phyloP scores from a whole-genome alignment of 805 yeast genomes.

The Starmerella etchellsii region DNA sequence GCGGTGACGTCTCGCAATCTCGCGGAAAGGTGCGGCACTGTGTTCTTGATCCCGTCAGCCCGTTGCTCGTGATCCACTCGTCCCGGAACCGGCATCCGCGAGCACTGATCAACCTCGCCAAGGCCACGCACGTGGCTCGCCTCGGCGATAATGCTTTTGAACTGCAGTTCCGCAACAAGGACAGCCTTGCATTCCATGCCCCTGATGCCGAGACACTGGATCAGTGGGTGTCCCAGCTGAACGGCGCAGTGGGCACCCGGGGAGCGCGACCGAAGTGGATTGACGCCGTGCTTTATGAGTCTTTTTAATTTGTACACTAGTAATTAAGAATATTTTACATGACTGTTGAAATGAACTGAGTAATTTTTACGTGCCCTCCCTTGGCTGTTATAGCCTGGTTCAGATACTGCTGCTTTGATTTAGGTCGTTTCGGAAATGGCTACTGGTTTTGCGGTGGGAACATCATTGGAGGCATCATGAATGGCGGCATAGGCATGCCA shows the following conservation, averaged over 20 bases:
- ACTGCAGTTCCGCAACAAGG: constrained; percentile 50
- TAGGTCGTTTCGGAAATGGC: not conserved
- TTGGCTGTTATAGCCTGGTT: too few relatives aligned
- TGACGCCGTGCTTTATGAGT: constrained; percentile 19
- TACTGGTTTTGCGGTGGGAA: constrained; percentile 2
- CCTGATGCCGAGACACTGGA: constrained; percentile 43
- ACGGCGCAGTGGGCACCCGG: constrained; percentile 1
- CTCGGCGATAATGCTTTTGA: constrained; percentile 22
- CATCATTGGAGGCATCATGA: constrained; percentile 15
- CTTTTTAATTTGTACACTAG: not conserved
- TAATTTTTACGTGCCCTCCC: too few relatives aligned
- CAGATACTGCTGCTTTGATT: too few relatives aligned
- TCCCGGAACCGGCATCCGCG: constrained; percentile 55
- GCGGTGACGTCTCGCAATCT: constrained; percentile 60
- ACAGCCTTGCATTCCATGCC: constrained; percentile 60
- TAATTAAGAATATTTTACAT: not conserved
- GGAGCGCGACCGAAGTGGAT: constrained; percentile 16
- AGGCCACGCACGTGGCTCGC: constrained; percentile 43
- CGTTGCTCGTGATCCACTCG: constrained; percentile 59
- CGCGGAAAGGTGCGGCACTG: constrained; percentile 63
- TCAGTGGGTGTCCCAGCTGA: constrained; percentile 40
- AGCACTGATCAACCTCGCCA: constrained; percentile 62
- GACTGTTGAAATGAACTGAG: too few relatives aligned
- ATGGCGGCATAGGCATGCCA: constrained; percentile 24
- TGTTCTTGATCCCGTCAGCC: constrained; percentile 47